These are phyloP conservation scores for Brettanomyces custersianus DNA, from an alignment of 805 yeast genomes.

Conservation along the genomic window DNA sequence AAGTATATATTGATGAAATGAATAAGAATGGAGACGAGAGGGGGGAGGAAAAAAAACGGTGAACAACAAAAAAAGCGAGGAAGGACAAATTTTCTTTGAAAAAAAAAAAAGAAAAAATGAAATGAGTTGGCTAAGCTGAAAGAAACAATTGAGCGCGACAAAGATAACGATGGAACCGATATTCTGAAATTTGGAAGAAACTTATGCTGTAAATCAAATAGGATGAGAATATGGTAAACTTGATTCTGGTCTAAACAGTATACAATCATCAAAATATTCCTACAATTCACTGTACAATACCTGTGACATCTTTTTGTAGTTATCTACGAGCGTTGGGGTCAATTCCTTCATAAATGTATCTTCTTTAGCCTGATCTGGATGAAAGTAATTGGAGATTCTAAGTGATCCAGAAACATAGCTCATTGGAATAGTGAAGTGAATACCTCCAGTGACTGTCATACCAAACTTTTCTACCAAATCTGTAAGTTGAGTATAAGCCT, in stretches of 20 bases:
- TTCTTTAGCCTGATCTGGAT: constrained; percentile 4
- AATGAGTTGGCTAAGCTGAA: neutral
- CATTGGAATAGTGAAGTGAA: constrained; percentile 3
- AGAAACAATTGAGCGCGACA: neutral
- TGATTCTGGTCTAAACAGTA: too few species aligned
- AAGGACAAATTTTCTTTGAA: neutral
- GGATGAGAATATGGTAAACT: too few species aligned
- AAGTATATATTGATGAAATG: too few species aligned
- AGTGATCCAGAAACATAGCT: constrained; percentile 2
- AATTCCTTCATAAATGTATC: constrained; percentile 4
- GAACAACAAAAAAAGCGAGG: neutral
- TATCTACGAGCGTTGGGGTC: neutral
- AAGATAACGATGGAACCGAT: too few species aligned
- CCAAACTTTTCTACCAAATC: constrained; percentile 3
- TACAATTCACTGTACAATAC: too few species aligned
- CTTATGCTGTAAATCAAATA: too few species aligned
- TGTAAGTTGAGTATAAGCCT: constrained; percentile 3
- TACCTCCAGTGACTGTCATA: constrained; percentile 4
- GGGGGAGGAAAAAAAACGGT: neutral
- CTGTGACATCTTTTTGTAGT: too few species aligned
- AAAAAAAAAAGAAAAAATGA: neutral
- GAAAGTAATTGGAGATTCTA: constrained; percentile 2
- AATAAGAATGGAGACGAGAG: neutral
- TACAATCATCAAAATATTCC: too few species aligned
- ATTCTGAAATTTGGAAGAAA: too few species aligned